phyloP scores from a whole-genome alignment of 306 rosid species.

The Calophaca sinica region DNA sequence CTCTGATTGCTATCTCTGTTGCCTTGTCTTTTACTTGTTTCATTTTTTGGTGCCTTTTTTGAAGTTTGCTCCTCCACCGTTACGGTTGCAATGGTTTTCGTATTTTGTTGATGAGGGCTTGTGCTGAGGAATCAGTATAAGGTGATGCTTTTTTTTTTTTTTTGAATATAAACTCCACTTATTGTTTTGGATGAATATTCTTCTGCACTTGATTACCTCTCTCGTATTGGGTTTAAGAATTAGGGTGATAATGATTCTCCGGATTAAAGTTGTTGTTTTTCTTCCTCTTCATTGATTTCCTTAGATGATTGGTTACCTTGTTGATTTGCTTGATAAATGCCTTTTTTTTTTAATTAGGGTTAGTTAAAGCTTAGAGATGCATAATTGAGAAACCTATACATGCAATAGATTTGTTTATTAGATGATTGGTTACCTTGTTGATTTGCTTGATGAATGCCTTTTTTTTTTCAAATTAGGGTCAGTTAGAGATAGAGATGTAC shows the following conservation, averaged over 20 bases:
- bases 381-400: constrained; percentile 3
- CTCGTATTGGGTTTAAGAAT: too few species aligned
- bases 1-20: constrained; percentile 37
- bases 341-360: not conserved
- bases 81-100: constrained; percentile 28
- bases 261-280: not conserved
- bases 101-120: constrained; percentile 12
- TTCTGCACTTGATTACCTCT: not conserved
- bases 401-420: not conserved
- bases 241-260: too few species aligned
- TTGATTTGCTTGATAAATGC: constrained; percentile 6
- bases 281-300: constrained; percentile 7
- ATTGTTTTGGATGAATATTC: too few species aligned
- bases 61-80: too few species aligned
- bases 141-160: too few species aligned
- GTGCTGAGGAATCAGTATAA: too few species aligned
- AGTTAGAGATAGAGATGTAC: constrained; percentile 15
- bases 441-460: not conserved
- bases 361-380: constrained; percentile 14
- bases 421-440: constrained; percentile 4
- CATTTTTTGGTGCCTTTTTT: too few species aligned
- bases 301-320: not conserved
- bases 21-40: constrained; percentile 4
- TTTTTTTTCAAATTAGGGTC: not conserved
- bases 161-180: too few species aligned